These are phyloP conservation scores for Boletus vinaceobasis DNA, from an alignment of 768 basidiomycete species.

Conservation along the genomic window DNA sequence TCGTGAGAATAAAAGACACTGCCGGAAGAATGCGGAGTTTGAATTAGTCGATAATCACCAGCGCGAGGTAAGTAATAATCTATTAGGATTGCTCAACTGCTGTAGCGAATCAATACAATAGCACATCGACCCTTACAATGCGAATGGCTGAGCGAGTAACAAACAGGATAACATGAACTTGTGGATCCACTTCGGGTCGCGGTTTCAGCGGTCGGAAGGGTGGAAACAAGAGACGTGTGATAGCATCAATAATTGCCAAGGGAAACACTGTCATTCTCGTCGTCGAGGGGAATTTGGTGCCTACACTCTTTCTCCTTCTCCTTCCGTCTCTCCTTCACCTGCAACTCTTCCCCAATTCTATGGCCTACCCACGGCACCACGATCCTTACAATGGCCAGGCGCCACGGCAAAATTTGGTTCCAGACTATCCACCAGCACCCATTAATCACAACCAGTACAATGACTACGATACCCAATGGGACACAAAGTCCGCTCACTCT, in stretches of 20 bases:
- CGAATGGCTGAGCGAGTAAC: background rate
- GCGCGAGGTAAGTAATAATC: background rate
- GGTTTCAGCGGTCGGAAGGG: background rate
- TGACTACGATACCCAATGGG: conserved; percentile 46
- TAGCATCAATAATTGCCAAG: background rate
- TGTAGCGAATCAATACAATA: background rate
- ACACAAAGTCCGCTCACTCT: conserved; percentile 53
- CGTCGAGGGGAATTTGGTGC: conserved; percentile 18
- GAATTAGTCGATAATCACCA: conserved; percentile 25
- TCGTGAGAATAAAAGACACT: conserved; percentile 34
- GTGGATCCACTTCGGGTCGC: background rate
- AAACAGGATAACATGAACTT: background rate
- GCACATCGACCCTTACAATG: background rate
- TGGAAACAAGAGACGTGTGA: background rate
- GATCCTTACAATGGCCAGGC: conserved; percentile 44
- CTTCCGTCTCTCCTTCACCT: background rate
- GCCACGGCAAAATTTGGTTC: conserved; percentile 30
- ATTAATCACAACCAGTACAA: conserved; percentile 39
- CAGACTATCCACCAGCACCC: conserved; percentile 37
- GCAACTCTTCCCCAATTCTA: conserved; percentile 17
- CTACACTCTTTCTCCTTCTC: background rate
- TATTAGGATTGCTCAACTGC: background rate
- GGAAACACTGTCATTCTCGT: conserved; percentile 1
- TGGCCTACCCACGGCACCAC: conserved; percentile 55
- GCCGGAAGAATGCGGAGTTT: conserved; percentile 43